Evolutionary conservation across 495 filamentous ascomycete genomes (phyloP), one percentile per base, ranked within the genome.

Genomic region (Durotheca rogersii): DNA sequence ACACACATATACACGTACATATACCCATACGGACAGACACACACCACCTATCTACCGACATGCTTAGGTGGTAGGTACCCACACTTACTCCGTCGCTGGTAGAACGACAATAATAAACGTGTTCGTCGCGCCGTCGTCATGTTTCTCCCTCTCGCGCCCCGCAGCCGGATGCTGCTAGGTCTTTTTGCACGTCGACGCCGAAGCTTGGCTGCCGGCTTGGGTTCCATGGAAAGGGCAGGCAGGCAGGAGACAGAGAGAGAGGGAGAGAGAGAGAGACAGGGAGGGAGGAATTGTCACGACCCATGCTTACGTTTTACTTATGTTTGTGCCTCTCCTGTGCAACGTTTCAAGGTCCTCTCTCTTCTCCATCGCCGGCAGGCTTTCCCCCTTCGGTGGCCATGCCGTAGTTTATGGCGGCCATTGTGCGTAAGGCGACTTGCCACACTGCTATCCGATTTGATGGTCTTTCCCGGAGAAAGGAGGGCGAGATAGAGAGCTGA

Each of bases 71-170:
- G 46, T 29, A 10, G 12, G 30, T 44, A 47, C 19, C 54, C 48
- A 41, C 25, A 52, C 29, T 10, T 14, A 30, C 37, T n/a, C 20
- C 16, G 19, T 11, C 17, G 21, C 39, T 47, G 49, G 44, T 51
- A 49, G 42, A 27, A n/a, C n/a, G n/a, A n/a, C n/a, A n/a, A n/a
- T n/a, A n/a, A 43, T 44, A 34, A 43, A 52, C 43, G 44, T 58
- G 55, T 58, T 45, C 14, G 44, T n/a, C n/a, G n/a, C n/a, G n/a
- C n/a, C n/a, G n/a, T n/a, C n/a, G n/a, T n/a, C n/a, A n/a, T n/a
- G n/a, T 45, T 15, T 36, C 35, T 25, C 30, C 17, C 21, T 18
- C 23, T 4, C 9, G 4, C 4, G 21, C 40, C 46, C 41, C 50
- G 46, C 34, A n/a, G n/a, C n/a, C n/a, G 23, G 9, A 6, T 19